These are phyloP conservation scores for Dactylorhiza incarnata DNA, from an alignment of 106 monocot species.

Conservation along the genomic window DNA sequence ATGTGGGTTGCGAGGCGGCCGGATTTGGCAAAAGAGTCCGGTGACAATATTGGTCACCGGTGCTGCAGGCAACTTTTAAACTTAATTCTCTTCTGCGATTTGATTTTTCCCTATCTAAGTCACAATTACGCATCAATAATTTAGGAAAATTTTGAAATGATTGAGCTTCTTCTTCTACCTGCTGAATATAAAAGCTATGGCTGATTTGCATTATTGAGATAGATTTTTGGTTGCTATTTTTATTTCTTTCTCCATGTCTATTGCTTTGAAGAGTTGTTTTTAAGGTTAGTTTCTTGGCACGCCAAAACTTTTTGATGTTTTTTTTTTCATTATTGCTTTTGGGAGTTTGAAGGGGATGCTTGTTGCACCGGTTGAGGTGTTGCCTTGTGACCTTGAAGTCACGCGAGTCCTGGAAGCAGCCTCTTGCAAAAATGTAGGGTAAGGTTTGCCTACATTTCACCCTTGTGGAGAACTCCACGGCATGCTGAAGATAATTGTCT, in stretches of 20 bases:
- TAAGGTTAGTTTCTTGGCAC: too few species aligned
- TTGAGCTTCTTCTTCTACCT: background rate
- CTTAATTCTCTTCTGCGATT: background rate
- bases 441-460: too few species aligned
- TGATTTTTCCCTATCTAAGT: background rate
- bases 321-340: too few species aligned
- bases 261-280: background rate
- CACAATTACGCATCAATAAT: background rate
- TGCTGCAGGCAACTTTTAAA: constrained; percentile 12
- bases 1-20: background rate
- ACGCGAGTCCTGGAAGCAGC: too few species aligned
- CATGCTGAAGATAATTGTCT: too few species aligned
- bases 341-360: too few species aligned
- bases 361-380: too few species aligned
- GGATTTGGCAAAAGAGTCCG: background rate
- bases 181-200: background rate
- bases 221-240: background rate
- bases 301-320: too few species aligned
- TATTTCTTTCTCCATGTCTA: background rate
- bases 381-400: too few species aligned
- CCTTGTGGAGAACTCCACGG: too few species aligned
- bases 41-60: constrained; percentile 11
- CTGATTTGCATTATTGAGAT: background rate
- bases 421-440: too few species aligned
- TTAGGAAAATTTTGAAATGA: background rate